Base-by-base conservation (phyloP, 805 yeast species). In the Candida silvatica region DNA sequence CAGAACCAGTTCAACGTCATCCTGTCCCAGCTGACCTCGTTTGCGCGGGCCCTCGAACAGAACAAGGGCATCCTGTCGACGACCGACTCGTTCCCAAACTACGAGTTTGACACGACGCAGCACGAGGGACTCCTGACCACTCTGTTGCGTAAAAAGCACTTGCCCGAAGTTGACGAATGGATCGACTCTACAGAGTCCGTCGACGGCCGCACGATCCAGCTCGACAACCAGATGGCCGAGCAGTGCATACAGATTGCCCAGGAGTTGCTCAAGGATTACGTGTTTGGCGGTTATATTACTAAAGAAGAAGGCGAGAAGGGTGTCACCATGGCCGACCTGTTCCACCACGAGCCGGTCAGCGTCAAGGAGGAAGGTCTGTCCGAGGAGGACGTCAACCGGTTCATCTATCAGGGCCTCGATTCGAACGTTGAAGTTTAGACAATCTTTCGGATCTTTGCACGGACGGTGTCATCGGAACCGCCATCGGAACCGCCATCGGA, bases 81-180 rank as follows among this genome's bases (percentile, higher is more conserved):
- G 4, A 77, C 94, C 0, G 86, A 83, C 34, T 88, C 78, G 1
- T 90, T 74, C 49, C 98, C 98, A 1, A 62, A 84, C 36, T 80
- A 88, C 0, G 69, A 71, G 16, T 92, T 90, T 52, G 97, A 97
- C 6, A 74, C 94, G 0, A 72, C 85, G 1, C 81, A 84, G 29
- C 88, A 84, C 43, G 88, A 83, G 48, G 83, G 86, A 2, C 65
- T 92, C 24, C 60, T 88, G 34, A 82, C 94, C 0, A 87, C 97
- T 0, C 62, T 92, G 40, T 57, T 92, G 40, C 69, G 97, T 39
- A 92, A 88, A 54, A 90, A 88, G 52, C 80, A 80, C 33, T 62
- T 84, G 8, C 97, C 98, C 0, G 97, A 88, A 42, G 94, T 90
- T 2, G 83, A 77, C 34, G 82, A 75, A 31, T 90, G 97, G 97